These are phyloP conservation scores for Acacia melanoxylon DNA, from an alignment of 306 rosid genomes.

Conservation along the genomic window DNA sequence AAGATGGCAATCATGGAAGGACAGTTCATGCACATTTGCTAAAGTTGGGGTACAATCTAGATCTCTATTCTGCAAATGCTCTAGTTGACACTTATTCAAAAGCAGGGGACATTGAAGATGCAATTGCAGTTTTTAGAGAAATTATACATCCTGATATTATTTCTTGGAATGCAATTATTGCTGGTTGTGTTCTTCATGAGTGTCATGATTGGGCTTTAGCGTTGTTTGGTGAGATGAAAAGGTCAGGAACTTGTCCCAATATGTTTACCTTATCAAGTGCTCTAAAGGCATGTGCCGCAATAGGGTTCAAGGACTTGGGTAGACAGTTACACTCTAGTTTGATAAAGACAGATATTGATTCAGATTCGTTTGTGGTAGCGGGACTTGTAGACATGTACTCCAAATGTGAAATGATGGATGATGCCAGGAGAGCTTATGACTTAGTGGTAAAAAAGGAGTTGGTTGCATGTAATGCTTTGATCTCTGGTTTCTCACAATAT, in stretches of 20 bases:
- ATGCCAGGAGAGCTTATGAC: conserved; percentile 67
- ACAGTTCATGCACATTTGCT: conserved; percentile 57
- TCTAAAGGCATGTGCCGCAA: conserved; percentile 74
- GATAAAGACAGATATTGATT: conserved; percentile 63
- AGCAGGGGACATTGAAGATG: conserved; percentile 52
- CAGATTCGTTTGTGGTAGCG: conserved; percentile 64
- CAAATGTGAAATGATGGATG: conserved; percentile 64
- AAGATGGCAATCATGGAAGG: conserved; percentile 51
- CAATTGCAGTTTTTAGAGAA: conserved; percentile 57
- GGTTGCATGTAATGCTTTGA: conserved; percentile 79
- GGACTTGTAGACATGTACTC: conserved; percentile 86
- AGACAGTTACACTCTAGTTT: conserved; percentile 67
- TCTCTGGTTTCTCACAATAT: conserved; percentile 65
- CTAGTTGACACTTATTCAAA: conserved; percentile 91
- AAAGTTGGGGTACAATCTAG: conserved; percentile 68
- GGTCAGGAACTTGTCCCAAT: conserved; percentile 53
- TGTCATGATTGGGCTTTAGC: conserved; percentile 54
- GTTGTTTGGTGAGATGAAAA: conserved; percentile 53
- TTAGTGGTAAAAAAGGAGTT: conserved; percentile 59
- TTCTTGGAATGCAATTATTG: conserved; percentile 90
- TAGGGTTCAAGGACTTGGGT: conserved; percentile 63
- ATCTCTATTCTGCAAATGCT: conserved; percentile 74
- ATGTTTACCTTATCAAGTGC: conserved; percentile 79
- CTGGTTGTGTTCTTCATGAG: conserved; percentile 80
- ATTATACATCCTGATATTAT: conserved; percentile 67